Base-by-base conservation (phyloP, 2,329 filamentous ascomycete species). In the Fusarium solani-melongenae region DNA sequence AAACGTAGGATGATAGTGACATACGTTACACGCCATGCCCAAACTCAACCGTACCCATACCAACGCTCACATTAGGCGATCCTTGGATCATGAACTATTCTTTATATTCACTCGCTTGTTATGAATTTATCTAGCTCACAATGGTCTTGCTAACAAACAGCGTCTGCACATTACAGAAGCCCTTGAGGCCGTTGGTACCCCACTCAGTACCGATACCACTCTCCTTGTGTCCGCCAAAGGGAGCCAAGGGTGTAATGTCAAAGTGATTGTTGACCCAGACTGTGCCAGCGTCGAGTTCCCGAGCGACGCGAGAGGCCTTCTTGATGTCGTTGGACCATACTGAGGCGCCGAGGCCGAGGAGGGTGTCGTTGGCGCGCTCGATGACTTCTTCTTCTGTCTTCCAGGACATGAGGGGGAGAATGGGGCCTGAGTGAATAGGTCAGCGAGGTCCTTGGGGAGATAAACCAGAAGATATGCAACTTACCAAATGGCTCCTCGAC, bases 381-480 rank as follows among this genome's bases (percentile, higher is more conserved):
- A 92, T 81, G 1, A 91, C 88, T n/a, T 92, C 89, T 8, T 86
- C 86, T 72, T 93, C 91, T 20, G 88, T 84, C 0, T 84, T 84
- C 89, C 90, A 93, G 9, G 85, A 86, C 53, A 92, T 76, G 12
- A 92, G 82, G 0, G 91, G 91, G 1, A 93, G 84, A 49, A 93
- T 89, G 0, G 91, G 91, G 4, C 76, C 75, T 38, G n/a, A n/a
- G n/a, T n/a, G n/a, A n/a, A n/a, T n/a, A n/a, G n/a, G n/a, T n/a
- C n/a, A n/a, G n/a, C n/a, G n/a, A n/a, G n/a, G n/a, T n/a, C n/a
- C n/a, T n/a, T n/a, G n/a, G n/a, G n/a, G n/a, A n/a, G n/a, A n/a
- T n/a, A n/a, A n/a, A n/a, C n/a, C n/a, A n/a, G n/a, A n/a, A n/a
- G n/a, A n/a, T n/a, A n/a, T n/a, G n/a, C n/a, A n/a, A n/a, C n/a